phyloP scores from a whole-genome alignment of 2,329 filamentous ascomycete species.

The Pyricularia sp. region DNA sequence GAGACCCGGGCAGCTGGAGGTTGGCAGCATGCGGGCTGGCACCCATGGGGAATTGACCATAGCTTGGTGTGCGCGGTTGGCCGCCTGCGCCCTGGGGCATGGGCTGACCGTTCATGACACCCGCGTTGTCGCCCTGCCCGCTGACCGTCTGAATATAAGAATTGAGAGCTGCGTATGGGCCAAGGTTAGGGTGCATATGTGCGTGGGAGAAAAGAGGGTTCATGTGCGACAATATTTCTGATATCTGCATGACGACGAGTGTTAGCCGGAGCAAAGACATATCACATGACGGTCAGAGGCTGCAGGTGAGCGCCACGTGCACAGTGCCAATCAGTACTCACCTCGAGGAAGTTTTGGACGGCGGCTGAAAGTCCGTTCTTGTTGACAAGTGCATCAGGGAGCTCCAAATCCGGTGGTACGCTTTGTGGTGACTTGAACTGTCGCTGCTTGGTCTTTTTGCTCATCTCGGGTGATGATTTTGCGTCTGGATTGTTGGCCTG shows the following conservation, averaged over 20 bases:
- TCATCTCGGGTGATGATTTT: slow-evolving; percentile 56
- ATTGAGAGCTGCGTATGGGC: slow-evolving; percentile 49
- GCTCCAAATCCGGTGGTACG: slow-evolving; percentile 49
- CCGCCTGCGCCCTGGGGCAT: slow-evolving; percentile 28
- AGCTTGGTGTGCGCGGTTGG: slow-evolving; percentile 41
- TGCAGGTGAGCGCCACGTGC: not conserved
- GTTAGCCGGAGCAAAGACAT: not conserved
- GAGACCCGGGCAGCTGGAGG: slow-evolving; percentile 52
- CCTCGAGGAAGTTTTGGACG: slow-evolving; percentile 57
- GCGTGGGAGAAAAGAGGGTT: slow-evolving; percentile 52
- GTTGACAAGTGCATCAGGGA: slow-evolving; percentile 45
- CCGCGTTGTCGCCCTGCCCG: slow-evolving; percentile 18
- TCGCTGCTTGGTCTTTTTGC: slow-evolving; percentile 54
- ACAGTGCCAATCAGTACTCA: slow-evolving; percentile 20
- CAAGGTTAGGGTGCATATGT: slow-evolving; percentile 42
- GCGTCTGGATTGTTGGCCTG: slow-evolving; percentile 46
- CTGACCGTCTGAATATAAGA: slow-evolving; percentile 46
- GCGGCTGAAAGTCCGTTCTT: slow-evolving; percentile 45
- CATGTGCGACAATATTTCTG: slow-evolving; percentile 59
- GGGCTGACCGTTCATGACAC: slow-evolving; percentile 31
- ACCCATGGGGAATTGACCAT: slow-evolving; percentile 48
- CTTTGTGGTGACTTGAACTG: slow-evolving; percentile 49
- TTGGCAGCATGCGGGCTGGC: slow-evolving; percentile 51
- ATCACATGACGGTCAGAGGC: not conserved
- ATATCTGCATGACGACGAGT: slow-evolving; percentile 39